Evolutionary conservation across 148 eudicot species (phyloP).

Genomic region (Persicaria maculosa): DNA sequence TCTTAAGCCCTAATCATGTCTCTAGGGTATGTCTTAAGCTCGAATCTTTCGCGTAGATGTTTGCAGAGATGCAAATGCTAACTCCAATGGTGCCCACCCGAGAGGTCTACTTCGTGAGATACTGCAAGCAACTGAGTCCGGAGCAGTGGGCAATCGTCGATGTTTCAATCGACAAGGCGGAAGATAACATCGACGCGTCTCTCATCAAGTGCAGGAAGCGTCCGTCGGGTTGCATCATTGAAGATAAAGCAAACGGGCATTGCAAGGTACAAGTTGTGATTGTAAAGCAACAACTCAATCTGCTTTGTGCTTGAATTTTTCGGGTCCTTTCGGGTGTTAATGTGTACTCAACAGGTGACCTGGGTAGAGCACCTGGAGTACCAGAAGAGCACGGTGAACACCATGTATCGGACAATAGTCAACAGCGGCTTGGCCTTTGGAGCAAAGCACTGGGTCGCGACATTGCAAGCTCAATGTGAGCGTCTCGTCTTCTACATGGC

Average conservation of each 20-base stretch:
- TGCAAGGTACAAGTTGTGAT: slow-evolving; percentile 52
- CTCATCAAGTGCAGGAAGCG: slow-evolving; percentile 67
- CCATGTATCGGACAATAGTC: slow-evolving; percentile 64
- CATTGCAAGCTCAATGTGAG: slow-evolving; percentile 86
- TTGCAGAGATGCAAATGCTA: slow-evolving; percentile 92
- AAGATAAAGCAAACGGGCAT: slow-evolving; percentile 85
- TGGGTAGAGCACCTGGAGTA: slow-evolving; percentile 95
- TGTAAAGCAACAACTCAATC: background rate
- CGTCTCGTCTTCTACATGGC: slow-evolving; percentile 85
- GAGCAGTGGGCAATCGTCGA: slow-evolving; percentile 93
- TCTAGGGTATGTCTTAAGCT: background rate
- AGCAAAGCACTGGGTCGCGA: slow-evolving; percentile 85
- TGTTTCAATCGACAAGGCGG: slow-evolving; percentile 73
- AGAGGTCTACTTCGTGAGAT: slow-evolving; percentile 85
- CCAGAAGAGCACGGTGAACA: slow-evolving; percentile 55
- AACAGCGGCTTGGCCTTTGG: slow-evolving; percentile 90
- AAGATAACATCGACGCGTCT: slow-evolving; percentile 66
- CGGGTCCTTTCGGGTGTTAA: background rate
- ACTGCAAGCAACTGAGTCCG: slow-evolving; percentile 64
- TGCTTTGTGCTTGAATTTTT: background rate
- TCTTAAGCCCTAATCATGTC: background rate
- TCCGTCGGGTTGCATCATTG: slow-evolving; percentile 94
- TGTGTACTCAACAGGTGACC: slow-evolving; percentile 46
- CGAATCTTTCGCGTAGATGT: slow-evolving; percentile 49
- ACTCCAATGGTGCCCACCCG: slow-evolving; percentile 86